Base-by-base conservation (phyloP, 768 basidiomycete genomes). In the Lanmaoa rubissima region DNA sequence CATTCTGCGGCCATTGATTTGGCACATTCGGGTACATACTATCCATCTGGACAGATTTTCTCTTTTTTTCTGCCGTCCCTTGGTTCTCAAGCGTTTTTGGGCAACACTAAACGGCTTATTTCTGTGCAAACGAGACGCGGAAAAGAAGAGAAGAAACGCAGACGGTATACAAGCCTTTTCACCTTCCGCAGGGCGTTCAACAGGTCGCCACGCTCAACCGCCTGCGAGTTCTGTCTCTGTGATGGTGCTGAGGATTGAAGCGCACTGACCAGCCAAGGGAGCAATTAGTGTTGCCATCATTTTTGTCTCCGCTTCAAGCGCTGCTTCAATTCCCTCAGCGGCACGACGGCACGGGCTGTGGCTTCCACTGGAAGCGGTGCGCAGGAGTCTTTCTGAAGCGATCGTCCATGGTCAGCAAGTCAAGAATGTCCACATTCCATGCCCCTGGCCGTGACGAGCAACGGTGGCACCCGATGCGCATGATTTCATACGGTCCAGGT, bases 11-110 rank as follows among this genome's bases (percentile, higher is more conserved):
- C 68, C 74, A 72, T 67, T 75, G 76, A 64, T 67, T 69, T 64
- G 78, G 67, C 69, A 70, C 73, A 74, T 71, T 76, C 67, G 76
- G 67, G 73, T 74, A 79, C 78, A 79, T 78, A 71, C 69, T 71
- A 70, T 73, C 78, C 74, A 70, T 71, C 68, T 63, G 70, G 73
- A 74, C 66, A 66, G 69, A 68, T 71, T 74, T 70, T 70, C 55
- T 58, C 51, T 69, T 74, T 78, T n/a, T 73, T 71, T 71, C 69
- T 73, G 72, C 60, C 65, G 70, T 61, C 62, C 62, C 68, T 65
- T 63, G 67, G 69, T 65, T 76, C 74, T 76, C 70, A 75, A 74
- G 75, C 75, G 74, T 67, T 73, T 72, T 70, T 68, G 70, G 69
- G 74, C 65, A 74, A 73, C 69, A 70, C 71, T 76, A 75, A 70